Conservation (phyloP, 2,329 filamentous ascomycete species). For the Calonectria multiphialidica region DNA sequence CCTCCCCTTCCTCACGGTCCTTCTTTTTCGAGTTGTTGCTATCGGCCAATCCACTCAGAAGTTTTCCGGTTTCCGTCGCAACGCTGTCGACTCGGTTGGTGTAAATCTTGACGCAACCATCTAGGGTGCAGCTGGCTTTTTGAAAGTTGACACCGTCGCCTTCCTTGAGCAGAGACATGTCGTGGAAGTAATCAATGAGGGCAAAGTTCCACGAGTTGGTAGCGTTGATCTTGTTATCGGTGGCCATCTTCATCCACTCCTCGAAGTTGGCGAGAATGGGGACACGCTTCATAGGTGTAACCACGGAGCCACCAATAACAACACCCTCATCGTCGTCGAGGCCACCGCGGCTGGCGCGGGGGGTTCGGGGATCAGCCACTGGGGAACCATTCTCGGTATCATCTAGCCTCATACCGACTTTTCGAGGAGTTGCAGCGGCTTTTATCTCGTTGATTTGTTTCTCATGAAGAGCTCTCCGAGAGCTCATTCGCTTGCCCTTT, state of each 20-base stretch:
- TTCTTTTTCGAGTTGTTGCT: slow-evolving; percentile 84
- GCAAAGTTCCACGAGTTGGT: slow-evolving; percentile 99
- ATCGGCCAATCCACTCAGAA: slow-evolving; percentile 93
- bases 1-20: slow-evolving; percentile 75
- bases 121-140: slow-evolving; percentile 95
- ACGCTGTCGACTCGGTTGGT: slow-evolving; percentile 98
- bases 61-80: slow-evolving; percentile 94
- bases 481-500: slow-evolving; percentile 88
- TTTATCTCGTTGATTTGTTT: slow-evolving; percentile 94
- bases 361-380: slow-evolving; percentile 67
- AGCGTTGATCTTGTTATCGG: slow-evolving; percentile 99
- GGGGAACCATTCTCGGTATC: slow-evolving; percentile 69
- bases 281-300: slow-evolving; percentile 96
- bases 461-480: slow-evolving; percentile 88
- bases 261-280: slow-evolving; percentile 98
- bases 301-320: slow-evolving; percentile 78
- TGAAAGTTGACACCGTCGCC: slow-evolving; percentile 98
- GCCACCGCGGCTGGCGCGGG: slow-evolving; percentile 51
- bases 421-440: slow-evolving; percentile 75
- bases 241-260: slow-evolving; percentile 99
- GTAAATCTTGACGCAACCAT: slow-evolving; percentile 99
- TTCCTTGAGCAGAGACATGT: slow-evolving; percentile 97
- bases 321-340: slow-evolving; percentile 68
- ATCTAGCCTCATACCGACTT: slow-evolving; percentile 69
- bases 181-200: slow-evolving; percentile 99